Base-by-base conservation (phyloP, 768 basidiomycete genomes). In the Leccinum truebloodii region DNA sequence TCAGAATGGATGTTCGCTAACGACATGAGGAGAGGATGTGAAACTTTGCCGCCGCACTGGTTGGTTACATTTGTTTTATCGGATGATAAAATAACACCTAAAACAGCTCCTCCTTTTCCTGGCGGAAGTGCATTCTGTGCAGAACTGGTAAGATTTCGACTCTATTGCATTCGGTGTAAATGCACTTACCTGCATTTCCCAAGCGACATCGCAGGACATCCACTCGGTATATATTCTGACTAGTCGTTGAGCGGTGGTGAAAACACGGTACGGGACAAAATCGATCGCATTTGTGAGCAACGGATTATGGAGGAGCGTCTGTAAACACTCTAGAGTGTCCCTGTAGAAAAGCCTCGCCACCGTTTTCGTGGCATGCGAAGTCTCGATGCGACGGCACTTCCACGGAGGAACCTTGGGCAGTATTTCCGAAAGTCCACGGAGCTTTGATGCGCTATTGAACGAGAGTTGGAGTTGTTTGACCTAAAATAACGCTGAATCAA, bases 181-280 rank as follows among this genome's bases (percentile, higher is more conserved):
- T 4, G 8, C 44, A 52, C 60, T 26, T 44, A 68, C 71, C 67
- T 73, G 71, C 10, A 69, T 58, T 7, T 63, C 20, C 74, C 74
- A 75, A 24, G 72, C 66, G 18, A 30, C 16, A 8, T 72, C 55
- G 16, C 65, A 58, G 4, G 63, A 69, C 30, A 30, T 30, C 30
- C 30, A 30, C 30, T 30, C 30, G 30, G 30, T 30, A 30, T 30
- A 30, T 30, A 44, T 18, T 16, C 41, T 16, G 7, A 44, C 41
- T 18, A 44, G 14, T 16, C 41, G n/a, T 44, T 44, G 41, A 16
- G 41, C 41, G n/a, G 41, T 44, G 41, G 41, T 44, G 6, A 44
- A 44, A 7, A 44, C n/a, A 18, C 41, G 41, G 14, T 44, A 44
- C 7, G 41, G 41, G n/a, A 14, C 14, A n/a, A 44, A 44, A 16